Percentiles rank a stretch among this genome's conserved stretches.
phyloP scores from a whole-genome alignment of 73 alveolate species.

The Tetrahymena elliotti region DNA sequence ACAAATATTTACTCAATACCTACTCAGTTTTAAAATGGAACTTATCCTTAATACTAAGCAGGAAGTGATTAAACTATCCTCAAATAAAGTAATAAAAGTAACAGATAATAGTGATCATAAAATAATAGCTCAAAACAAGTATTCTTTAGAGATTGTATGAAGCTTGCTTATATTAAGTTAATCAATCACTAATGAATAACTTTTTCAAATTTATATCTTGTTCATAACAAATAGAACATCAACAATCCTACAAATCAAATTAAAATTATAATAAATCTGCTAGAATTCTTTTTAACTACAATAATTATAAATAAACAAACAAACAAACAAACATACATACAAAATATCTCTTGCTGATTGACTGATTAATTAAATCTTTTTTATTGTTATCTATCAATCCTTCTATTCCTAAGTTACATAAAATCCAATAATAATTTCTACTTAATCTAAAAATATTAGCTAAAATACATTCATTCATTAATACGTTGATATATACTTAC shows the following conservation, averaged over 20 bases:
- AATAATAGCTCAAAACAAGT: not conserved
- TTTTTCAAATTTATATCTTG: not conserved
- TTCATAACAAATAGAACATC: not conserved
- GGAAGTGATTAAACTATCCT: not conserved
- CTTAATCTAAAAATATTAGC: too few species aligned
- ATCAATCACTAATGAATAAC: not conserved
- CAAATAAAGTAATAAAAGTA: not conserved
- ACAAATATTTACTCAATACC: not conserved
- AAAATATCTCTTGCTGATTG: not conserved
- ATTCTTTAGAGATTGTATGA: not conserved
- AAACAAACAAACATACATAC: not conserved
- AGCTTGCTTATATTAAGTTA: not conserved
- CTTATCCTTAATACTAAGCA: not conserved
- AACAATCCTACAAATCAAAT: not conserved
- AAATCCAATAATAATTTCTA: not conserved
- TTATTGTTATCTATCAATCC: not conserved
- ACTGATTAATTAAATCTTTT: not conserved
- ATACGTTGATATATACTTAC: not conserved
- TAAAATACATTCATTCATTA: not conserved
- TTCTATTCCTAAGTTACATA: too few species aligned
- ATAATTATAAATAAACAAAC: not conserved
- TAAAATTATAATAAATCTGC: not conserved
- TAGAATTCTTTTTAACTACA: not conserved
- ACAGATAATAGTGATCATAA: not conserved
- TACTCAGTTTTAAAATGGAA: not conserved